Percentiles rank a stretch among this genome's conserved stretches.
Evolutionary conservation across 179 eudicot genomes (phyloP).

Genomic region (Beta macrorhiza): DNA sequence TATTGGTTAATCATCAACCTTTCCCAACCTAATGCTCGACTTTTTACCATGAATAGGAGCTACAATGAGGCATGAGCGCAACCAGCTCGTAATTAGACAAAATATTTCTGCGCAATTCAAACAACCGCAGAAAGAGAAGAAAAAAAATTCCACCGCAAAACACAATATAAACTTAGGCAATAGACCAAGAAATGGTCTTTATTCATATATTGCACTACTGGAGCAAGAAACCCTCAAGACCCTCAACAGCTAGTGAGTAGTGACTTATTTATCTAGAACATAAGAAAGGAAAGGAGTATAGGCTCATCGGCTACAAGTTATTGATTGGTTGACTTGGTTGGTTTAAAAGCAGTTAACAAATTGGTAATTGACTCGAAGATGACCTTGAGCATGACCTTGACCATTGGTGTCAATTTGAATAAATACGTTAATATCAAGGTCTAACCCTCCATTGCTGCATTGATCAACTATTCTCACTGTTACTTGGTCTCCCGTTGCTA

Average conservation of each 20-base stretch:
- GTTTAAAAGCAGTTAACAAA: slow-evolving; percentile 40
- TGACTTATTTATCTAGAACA: not conserved
- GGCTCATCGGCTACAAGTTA: not conserved
- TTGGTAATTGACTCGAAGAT: slow-evolving; percentile 53
- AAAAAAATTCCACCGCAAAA: no score
- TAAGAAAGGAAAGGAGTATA: not conserved
- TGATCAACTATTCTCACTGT: slow-evolving; percentile 66
- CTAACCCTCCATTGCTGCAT: slow-evolving; percentile 63
- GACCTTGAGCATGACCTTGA: slow-evolving; percentile 41
- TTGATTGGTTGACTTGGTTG: no score
- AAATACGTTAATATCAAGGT: slow-evolving; percentile 52
- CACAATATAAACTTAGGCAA: no score
- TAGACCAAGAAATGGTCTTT: no score
- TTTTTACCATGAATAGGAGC: no score
- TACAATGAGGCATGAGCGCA: no score
- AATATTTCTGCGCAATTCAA: no score
- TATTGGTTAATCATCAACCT: no score
- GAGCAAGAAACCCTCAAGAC: not conserved
- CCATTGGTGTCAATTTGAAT: slow-evolving; percentile 44
- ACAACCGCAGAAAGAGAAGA: no score
- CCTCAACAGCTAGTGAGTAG: not conserved
- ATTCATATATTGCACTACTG: no score
- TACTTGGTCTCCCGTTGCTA: slow-evolving; percentile 40
- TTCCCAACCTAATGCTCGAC: no score
- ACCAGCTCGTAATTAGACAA: no score